Evolutionary conservation across 805 yeast species (phyloP), one percentile per base, ranked within the genome.

Genomic region (Yarrowia porcina): DNA sequence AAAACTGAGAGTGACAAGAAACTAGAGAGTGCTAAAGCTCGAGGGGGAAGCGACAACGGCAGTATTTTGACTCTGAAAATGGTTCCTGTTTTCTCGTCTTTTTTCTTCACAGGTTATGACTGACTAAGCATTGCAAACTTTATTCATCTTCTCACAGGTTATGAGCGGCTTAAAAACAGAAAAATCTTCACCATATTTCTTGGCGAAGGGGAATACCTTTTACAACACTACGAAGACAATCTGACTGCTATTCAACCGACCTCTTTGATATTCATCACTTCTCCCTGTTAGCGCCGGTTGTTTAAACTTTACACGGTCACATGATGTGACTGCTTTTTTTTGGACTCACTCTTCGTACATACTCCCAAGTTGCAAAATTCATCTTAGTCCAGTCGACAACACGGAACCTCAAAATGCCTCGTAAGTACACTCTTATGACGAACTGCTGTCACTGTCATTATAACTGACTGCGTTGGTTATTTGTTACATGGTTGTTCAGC

Each of bases 401-500:
- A 52, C 59, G 59, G 59, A 35, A 35, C 25, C 45, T 41, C 59
- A 52, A 52, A 52, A 52, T 52, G 59, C 59, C 59, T 52, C 59
- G 59, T 52, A 25, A 52, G 59, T 52, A 52, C 52, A 30, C 52
- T 45, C 52, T 30, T 23, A 52, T 25, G 33, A 25, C 59, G 59
- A 52, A 36, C 59, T 35, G 32, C 59, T 36, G 59, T 52, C 59
- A 52, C 59, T 52, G 59, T 52, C 59, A 52, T 52, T 52, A 52
- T 52, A 52, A 52, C 59, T 52, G 59, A 36, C 59, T 36, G 59
- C 44, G 59, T 52, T 27, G 44, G 59, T 52, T 52, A 52, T 52
- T 52, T 52, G 59, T 52, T 52, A 52, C 59, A 52, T 52, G 59
- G 59, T 52, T 52, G 59, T 52, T 52, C 57, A 21, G 47, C 33